A percentile compares a stretch with the other conserved stretches of the same genome.
phyloP scores from a whole-genome alignment of 2,329 filamentous ascomycete species.

The Fusarium camptoceras region DNA sequence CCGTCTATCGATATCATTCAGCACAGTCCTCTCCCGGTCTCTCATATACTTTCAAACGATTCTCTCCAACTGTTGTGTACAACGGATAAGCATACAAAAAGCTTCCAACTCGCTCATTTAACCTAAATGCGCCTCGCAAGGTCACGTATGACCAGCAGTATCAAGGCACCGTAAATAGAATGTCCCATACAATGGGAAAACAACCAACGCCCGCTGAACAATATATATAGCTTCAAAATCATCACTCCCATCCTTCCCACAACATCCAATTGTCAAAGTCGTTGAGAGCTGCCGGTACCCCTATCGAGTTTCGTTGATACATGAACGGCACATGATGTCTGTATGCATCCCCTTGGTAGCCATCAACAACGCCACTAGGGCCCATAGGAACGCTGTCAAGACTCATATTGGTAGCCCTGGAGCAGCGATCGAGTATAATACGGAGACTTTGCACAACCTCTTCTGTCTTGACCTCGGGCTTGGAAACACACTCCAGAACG shows the following conservation, averaged over 20 bases:
- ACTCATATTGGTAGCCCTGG: constrained; percentile 58
- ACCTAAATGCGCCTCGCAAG: constrained; percentile 28
- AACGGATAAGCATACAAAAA: constrained; percentile 22
- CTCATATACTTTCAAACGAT: not conserved
- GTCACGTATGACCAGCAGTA: constrained; percentile 13
- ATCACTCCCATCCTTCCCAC: constrained; percentile 56
- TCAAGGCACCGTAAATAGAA: constrained; percentile 27
- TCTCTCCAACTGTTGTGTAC: constrained; percentile 7
- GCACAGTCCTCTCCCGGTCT: not conserved
- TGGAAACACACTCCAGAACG: constrained; percentile 60
- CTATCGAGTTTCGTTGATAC: constrained; percentile 48
- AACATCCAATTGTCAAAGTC: constrained; percentile 54
- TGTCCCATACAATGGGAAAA: constrained; percentile 5
- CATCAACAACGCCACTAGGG: constrained; percentile 24
- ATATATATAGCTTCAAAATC: not conserved
- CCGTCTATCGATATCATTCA: constrained; percentile 16
- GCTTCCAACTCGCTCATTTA: constrained; percentile 29
- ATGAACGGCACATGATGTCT: constrained; percentile 47
- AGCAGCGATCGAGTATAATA: constrained; percentile 58
- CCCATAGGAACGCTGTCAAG: constrained; percentile 51
- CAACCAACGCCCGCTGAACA: constrained; percentile 42
- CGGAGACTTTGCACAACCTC: constrained; percentile 57
- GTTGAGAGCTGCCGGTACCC: constrained; percentile 44
- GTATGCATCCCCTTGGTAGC: constrained; percentile 46
- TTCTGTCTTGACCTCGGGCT: constrained; percentile 55